Conservation (phyloP, 805 yeast species). For the Dipodascopsis uninucleata region DNA sequence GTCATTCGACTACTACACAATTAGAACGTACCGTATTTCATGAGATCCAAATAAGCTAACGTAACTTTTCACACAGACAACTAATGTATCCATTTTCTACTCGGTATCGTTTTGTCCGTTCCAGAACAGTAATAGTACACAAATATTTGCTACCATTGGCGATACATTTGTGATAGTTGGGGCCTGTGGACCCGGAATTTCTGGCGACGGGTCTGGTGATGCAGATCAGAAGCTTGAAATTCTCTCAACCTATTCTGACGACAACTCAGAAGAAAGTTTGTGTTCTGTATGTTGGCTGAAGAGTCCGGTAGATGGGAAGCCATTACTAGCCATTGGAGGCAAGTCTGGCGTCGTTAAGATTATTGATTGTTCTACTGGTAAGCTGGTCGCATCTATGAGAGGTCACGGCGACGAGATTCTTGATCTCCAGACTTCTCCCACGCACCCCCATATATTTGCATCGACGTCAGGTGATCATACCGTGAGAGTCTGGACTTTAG, state of each 20-base stretch:
- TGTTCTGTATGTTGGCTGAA: slow-evolving; percentile 21
- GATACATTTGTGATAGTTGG: slow-evolving; percentile 14
- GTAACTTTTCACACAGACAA: slow-evolving; percentile 11
- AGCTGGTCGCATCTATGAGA: slow-evolving; percentile 12
- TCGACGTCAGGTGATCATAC: slow-evolving; percentile 85
- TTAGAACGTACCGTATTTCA: no score
- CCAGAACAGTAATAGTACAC: slow-evolving; percentile 2
- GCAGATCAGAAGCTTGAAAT: slow-evolving; percentile 6
- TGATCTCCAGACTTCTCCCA: slow-evolving; percentile 18
- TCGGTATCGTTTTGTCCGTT: slow-evolving; percentile 17
- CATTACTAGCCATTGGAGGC: slow-evolving; percentile 25
- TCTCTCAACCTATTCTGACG: slow-evolving; percentile 16
- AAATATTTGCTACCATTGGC: slow-evolving; percentile 21
- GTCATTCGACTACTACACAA: no score
- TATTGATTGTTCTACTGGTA: slow-evolving; percentile 20
- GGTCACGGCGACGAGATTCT: slow-evolving; percentile 27
- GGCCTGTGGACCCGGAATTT: not conserved
- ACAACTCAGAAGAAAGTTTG: slow-evolving; percentile 21
- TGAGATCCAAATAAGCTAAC: no score
- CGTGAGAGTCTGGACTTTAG: slow-evolving; percentile 62
- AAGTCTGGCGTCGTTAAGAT: slow-evolving; percentile 21
- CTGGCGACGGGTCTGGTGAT: not conserved
- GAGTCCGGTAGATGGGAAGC: slow-evolving; percentile 14
- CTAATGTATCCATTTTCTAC: slow-evolving; percentile 17
- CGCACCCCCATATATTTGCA: slow-evolving; percentile 45